Base-by-base conservation (phyloP, 2,329 filamentous ascomycete genomes). In the Colletotrichum sojae region DNA sequence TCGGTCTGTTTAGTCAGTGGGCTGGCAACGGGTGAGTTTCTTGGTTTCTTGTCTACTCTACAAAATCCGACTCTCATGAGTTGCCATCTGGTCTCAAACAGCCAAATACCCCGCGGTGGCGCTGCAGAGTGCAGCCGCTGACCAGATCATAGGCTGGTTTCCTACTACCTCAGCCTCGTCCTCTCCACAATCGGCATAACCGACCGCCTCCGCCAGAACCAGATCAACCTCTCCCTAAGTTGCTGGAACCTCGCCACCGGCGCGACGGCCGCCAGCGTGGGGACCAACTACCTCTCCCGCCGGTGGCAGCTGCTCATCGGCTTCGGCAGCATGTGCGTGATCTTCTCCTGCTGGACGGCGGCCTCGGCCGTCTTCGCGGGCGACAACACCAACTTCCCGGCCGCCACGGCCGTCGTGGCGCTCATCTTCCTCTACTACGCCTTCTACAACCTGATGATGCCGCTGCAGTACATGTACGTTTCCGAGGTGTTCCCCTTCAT, bases 341-440 rank as follows among this genome's bases (percentile, higher is more conserved):
- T 20, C 46, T 70, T 70, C 48, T 55, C 58, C 18, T 48, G 52
- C 9, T 58, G 54, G n/a, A 70, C 63, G 16, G 53, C 63, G 12
- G 55, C 51, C 31, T 54, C 49, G 13, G 63, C 67, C n/a, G 46
- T 64, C 20, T 69, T 52, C 63, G 61, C 60, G 49, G 9, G 48
- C 45, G 6, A 54, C 51, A 48, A n/a, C 39, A 13, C 27, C 45
- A 13, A 58, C 59, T 8, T 27, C 5, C 9, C 55, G 0, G 22
- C 40, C 43, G 55, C 49, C 10, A 31, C n/a, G 22, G 55, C 62
- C 15, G 67, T 53, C 10, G 56, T 73, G 1, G 78, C 77, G 40
- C 76, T 82, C 73, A 79, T 83, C 67, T 83, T 77, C 75, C 74
- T 82, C 66, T 81, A 78, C 76, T 77, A 75, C 60, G 45, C 61